These are phyloP conservation scores for Spathaspora hagerdaliae DNA, from an alignment of 805 yeast species.

Conservation along the genomic window DNA sequence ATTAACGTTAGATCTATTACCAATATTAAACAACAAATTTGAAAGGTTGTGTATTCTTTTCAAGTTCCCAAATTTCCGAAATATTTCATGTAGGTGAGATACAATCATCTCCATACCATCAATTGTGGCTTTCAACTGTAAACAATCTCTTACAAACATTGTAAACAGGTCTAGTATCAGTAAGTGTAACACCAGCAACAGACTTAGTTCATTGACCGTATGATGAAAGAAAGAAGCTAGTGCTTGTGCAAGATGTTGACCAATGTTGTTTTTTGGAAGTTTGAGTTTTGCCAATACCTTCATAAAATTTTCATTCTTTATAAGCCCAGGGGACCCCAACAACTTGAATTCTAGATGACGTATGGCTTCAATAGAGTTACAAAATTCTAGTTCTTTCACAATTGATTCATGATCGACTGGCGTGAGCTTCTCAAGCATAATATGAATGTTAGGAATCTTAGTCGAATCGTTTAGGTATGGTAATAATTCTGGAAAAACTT, in stretches of 20 bases:
- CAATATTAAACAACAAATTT: constrained; percentile 41
- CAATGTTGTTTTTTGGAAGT: neutral
- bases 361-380: neutral
- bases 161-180: constrained; percentile 3
- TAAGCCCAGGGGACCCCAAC: neutral
- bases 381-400: neutral
- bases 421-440: neutral
- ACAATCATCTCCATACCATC: neutral
- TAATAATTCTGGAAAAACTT: constrained; percentile 1
- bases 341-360: neutral
- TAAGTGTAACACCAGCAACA: constrained; percentile 2
- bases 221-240: neutral
- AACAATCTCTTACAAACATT: neutral
- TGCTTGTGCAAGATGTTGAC: neutral
- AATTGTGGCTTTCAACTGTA: neutral
- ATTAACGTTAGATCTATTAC: constrained; percentile 16
- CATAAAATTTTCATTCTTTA: neutral
- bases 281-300: constrained; percentile 1
- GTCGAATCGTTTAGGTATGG: constrained; percentile 5
- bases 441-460: neutral
- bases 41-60: constrained; percentile 46
- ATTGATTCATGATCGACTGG: neutral
- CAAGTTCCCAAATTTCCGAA: constrained; percentile 19
- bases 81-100: neutral
- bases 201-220: neutral